These are phyloP conservation scores for Pogostemon cablin DNA, from an alignment of 257 asterid species.

Conservation along the genomic window DNA sequence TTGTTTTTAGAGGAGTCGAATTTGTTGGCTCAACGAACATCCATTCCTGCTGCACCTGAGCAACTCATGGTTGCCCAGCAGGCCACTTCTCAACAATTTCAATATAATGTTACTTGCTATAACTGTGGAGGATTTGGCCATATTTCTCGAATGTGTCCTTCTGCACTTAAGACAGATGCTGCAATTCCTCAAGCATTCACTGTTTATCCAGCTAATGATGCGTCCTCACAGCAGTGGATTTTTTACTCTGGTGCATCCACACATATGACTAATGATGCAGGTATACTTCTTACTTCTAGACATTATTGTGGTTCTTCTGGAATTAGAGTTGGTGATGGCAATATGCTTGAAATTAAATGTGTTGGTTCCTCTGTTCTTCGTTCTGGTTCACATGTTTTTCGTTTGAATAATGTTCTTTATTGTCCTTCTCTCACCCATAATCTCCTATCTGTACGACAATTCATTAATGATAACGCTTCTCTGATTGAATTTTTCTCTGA, in stretches of 20 bases:
- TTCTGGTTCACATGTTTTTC: background rate
- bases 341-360: background rate
- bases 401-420: background rate
- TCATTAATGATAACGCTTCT: background rate
- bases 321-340: background rate
- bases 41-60: background rate
- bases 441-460: background rate
- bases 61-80: background rate
- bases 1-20: background rate
- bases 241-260: slow-evolving; percentile 1
- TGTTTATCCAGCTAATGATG: background rate
- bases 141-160: background rate
- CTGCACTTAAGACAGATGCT: background rate
- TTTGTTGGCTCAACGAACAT: background rate
- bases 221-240: background rate
- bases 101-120: background rate
- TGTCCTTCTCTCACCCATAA: background rate
- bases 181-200: background rate
- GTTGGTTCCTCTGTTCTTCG: background rate
- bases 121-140: background rate
- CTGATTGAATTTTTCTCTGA: background rate
- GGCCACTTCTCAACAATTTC: background rate
- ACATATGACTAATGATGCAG: slow-evolving; percentile 6
- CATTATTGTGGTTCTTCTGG: slow-evolving; percentile 8
- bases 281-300: background rate